Conservation (phyloP, 768 basidiomycete genomes). For the Auriculariales sp. region DNA sequence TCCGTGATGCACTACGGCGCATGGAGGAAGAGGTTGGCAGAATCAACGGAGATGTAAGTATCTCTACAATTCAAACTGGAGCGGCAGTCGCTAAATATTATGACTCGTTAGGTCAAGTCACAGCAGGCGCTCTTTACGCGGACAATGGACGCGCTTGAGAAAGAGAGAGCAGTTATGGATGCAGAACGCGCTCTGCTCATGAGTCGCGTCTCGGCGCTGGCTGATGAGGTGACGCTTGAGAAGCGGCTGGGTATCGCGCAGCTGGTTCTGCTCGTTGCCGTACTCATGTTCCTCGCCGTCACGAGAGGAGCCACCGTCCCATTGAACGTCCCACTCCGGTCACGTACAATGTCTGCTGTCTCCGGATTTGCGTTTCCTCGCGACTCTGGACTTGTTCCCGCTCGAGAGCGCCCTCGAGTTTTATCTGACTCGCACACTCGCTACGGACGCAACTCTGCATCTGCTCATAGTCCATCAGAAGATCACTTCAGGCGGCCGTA, state of each 20-base stretch:
- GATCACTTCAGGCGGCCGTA: too few relatives aligned
- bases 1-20: conserved; percentile 59
- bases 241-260: conserved; percentile 84
- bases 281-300: conserved; percentile 75
- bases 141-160: conserved; percentile 52
- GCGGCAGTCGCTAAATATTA: background rate
- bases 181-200: conserved; percentile 55
- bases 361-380: background rate
- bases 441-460: background rate
- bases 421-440: background rate
- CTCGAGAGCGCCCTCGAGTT: background rate
- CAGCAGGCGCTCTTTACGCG: conserved; percentile 56
- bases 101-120: conserved; percentile 39
- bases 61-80: background rate
- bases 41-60: conserved; percentile 56
- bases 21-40: conserved; percentile 69
- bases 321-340: too few relatives aligned
- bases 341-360: background rate
- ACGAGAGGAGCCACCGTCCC: conserved; percentile 66
- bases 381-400: background rate
- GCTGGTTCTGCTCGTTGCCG: conserved; percentile 64
- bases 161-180: conserved; percentile 49
- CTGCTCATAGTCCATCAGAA: too few relatives aligned
- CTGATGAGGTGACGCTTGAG: conserved; percentile 78
- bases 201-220: conserved; percentile 56